Evolutionary conservation across 148 eudicot genomes (phyloP).

Genomic region (Rheum nobile): DNA sequence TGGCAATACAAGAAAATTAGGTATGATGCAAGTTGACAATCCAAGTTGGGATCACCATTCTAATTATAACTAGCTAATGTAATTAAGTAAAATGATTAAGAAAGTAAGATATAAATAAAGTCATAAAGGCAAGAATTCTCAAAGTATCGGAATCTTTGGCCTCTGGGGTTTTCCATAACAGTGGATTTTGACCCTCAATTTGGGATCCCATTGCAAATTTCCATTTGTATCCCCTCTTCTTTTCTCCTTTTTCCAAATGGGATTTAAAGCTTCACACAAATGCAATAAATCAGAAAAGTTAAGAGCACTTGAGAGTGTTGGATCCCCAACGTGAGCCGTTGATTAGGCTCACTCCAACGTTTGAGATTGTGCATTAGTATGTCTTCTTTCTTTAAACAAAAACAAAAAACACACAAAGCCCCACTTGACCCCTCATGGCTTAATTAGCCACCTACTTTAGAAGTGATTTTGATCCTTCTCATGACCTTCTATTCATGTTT

Average conservation of each 20-base stretch:
- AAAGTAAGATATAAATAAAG: background rate
- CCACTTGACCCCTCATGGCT: constrained; percentile 7
- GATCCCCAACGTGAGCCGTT: background rate
- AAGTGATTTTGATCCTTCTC: constrained; percentile 4
- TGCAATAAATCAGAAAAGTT: background rate
- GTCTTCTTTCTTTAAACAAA: background rate
- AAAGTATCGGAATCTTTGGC: constrained; percentile 5
- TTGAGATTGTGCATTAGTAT: background rate
- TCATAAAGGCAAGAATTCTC: background rate
- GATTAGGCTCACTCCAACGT: background rate
- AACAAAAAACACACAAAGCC: background rate
- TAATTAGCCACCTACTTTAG: background rate
- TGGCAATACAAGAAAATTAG: background rate
- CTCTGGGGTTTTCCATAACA: background rate
- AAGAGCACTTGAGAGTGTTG: background rate
- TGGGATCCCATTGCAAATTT: background rate
- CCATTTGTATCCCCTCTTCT: background rate
- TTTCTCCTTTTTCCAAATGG: background rate
- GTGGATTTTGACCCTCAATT: background rate
- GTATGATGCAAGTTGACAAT: background rate
- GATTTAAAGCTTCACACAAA: background rate
- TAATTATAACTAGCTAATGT: background rate
- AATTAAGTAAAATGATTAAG: background rate
- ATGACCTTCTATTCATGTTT: background rate
- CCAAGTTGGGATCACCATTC: background rate